These are phyloP conservation scores for Paratinospora sagittata DNA, from an alignment of 164 flowering plant genomes.

Conservation along the genomic window DNA sequence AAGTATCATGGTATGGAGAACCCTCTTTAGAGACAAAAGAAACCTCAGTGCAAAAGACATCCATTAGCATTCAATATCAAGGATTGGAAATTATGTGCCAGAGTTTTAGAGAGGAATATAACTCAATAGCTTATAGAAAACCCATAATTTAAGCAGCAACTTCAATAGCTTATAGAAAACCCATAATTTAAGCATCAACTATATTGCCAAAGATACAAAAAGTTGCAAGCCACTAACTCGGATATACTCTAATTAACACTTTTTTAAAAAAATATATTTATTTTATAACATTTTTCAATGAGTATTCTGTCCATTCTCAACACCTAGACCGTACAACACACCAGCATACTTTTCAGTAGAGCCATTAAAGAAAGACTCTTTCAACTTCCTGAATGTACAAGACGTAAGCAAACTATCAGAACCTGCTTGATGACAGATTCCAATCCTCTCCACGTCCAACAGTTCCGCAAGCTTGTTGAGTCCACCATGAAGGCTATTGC, in stretches of 20 bases:
- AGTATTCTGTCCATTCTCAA: constrained; percentile 35
- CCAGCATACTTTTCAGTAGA: constrained; percentile 51
- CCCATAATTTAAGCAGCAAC: background rate
- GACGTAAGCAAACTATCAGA: constrained; percentile 62
- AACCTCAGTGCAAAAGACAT: too few relatives aligned
- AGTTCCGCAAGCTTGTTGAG: constrained; percentile 56
- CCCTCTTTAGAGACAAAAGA: background rate
- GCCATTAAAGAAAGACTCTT: constrained; percentile 42
- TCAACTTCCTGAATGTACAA: constrained; percentile 53
- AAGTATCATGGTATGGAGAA: background rate
- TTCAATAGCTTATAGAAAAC: background rate
- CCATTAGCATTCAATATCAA: too few relatives aligned
- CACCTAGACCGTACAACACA: constrained; percentile 45
- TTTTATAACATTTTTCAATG: constrained; percentile 12
- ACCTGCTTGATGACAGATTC: constrained; percentile 59
- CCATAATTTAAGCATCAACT: background rate
- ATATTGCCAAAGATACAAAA: background rate
- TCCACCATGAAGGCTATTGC: constrained; percentile 57
- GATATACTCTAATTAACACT: background rate
- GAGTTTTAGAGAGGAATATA: too few relatives aligned
- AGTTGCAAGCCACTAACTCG: background rate
- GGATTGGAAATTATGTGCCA: too few relatives aligned
- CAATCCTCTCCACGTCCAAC: constrained; percentile 52
- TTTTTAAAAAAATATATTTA: background rate
- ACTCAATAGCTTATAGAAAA: too few relatives aligned